Evolutionary conservation across 306 rosid genomes (phyloP).

Genomic region (Trifolium subterraneum): DNA sequence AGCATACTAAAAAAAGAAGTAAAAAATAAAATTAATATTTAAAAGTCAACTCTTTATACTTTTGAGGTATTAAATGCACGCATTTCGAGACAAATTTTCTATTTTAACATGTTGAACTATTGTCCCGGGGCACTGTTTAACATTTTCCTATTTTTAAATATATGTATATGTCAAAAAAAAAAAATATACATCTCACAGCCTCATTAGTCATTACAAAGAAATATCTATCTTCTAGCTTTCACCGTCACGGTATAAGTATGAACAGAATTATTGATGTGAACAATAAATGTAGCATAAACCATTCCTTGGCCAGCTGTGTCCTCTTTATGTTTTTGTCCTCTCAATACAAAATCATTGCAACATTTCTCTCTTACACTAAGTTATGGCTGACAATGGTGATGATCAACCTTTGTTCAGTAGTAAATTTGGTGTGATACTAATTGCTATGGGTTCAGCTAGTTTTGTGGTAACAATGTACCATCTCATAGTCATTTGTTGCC

Average conservation of each 20-base stretch:
- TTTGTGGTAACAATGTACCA: constrained; percentile 32
- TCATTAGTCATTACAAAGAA: neutral
- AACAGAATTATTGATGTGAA: constrained; percentile 15
- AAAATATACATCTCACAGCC: too few relatives aligned
- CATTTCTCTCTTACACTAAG: neutral
- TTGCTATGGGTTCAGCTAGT: constrained; percentile 34
- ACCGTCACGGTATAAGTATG: constrained; percentile 19
- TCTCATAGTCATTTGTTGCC: constrained; percentile 27
- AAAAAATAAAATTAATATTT: too few relatives aligned
- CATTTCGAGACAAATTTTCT: too few relatives aligned
- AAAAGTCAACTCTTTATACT: too few relatives aligned
- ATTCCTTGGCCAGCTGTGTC: constrained; percentile 26
- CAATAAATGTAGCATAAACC: constrained; percentile 5
- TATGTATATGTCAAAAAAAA: too few relatives aligned
- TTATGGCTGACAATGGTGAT: neutral
- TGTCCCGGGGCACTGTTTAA: too few relatives aligned
- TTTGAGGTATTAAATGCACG: too few relatives aligned
- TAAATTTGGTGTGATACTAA: constrained; percentile 7
- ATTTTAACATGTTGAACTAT: too few relatives aligned
- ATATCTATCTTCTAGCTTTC: constrained; percentile 1
- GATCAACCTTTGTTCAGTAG: neutral
- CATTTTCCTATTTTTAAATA: too few relatives aligned
- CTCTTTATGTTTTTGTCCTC: neutral
- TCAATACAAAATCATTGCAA: constrained; percentile 9
- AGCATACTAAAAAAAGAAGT: too few relatives aligned